phyloP scores from a whole-genome alignment of 1,284 basidiomycete genomes.

The Xanthoconium separans region DNA sequence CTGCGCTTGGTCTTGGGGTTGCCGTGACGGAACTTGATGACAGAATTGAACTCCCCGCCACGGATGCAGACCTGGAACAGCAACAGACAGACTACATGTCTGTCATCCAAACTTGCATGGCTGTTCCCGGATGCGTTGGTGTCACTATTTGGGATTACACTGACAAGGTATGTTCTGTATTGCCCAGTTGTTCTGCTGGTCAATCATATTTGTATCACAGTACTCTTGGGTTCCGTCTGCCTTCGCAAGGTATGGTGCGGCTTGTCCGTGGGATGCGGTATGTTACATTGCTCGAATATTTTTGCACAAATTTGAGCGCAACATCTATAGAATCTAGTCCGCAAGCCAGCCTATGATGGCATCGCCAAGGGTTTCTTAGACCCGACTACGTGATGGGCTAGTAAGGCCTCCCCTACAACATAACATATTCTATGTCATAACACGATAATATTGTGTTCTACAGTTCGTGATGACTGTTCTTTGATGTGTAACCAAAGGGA shows the following conservation, averaged over 20 bases:
- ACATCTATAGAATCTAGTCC: conserved; percentile 10
- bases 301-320: not conserved
- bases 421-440: not conserved
- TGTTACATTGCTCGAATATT: not conserved
- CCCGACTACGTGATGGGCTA: not conserved
- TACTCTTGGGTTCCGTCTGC: conserved; percentile 16
- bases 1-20: conserved; percentile 51
- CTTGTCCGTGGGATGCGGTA: conserved; percentile 21
- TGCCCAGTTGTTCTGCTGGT: too few relatives aligned
- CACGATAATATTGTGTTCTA: not conserved
- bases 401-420: conserved; percentile 10
- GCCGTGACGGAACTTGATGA: conserved; percentile 58
- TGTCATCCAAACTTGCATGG: conserved; percentile 14
- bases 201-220: conserved; percentile 1
- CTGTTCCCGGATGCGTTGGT: conserved; percentile 14
- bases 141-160: conserved; percentile 24
- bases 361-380: conserved; percentile 9
- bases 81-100: conserved; percentile 33
- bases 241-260: conserved; percentile 12
- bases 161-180: conserved; percentile 12
- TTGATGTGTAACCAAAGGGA: too few relatives aligned
- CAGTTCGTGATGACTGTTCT: too few relatives aligned
- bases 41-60: conserved; percentile 51
- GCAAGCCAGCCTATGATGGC: conserved; percentile 15
- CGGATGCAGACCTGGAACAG: conserved; percentile 27